Base-by-base conservation (phyloP, 495 filamentous ascomycete genomes). In the Aspergillus steynii region DNA sequence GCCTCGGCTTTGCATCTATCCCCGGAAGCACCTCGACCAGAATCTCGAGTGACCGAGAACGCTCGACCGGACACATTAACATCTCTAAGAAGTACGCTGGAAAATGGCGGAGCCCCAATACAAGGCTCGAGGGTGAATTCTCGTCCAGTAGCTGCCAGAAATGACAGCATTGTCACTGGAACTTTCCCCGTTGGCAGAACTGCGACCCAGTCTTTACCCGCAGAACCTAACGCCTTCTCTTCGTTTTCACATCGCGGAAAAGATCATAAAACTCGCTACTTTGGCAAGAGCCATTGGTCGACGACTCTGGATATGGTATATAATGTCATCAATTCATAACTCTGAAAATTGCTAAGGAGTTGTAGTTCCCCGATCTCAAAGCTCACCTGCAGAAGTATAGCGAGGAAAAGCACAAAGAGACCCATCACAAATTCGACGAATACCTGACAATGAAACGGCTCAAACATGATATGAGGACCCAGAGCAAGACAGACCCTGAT, bases 251-350 rank as follows among this genome's bases (percentile, higher is more conserved):
- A 26, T 20, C 49, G 49, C 3, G 49, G 49, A 5, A 50, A 50
- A 29, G 25, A 50, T 26, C 49, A 50, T 26, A 50, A 29, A 50
- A 50, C 49, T 9, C 20, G 49, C 25, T 50, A 26, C 10, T 50
- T 50, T 29, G 49, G 49, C 10, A 26, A n/a, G 15, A 50, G 49
- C 15, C 49, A 50, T 12, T 50, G 49, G 49, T 5, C 49, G 14
- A 50, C 49, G 15, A 50, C 49, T 5, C 28, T 50, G 53, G 58
- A 34, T 8, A 54, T 54, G 52, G 61, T 57, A 20, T 15, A 27
- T 26, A 8, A 46, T 8, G 8, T 46, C 15, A 46, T 46, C 42
- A 46, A 46, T 15, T 46, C 42, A 46, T 20, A 20, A 20, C 20
- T 20, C 0, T 20, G 20, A 20, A 20, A 20, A 20, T 20, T 20